Evolutionary conservation across 2,329 filamentous ascomycete genomes (phyloP).

Genomic region (Chrysoporthe puriensis): DNA sequence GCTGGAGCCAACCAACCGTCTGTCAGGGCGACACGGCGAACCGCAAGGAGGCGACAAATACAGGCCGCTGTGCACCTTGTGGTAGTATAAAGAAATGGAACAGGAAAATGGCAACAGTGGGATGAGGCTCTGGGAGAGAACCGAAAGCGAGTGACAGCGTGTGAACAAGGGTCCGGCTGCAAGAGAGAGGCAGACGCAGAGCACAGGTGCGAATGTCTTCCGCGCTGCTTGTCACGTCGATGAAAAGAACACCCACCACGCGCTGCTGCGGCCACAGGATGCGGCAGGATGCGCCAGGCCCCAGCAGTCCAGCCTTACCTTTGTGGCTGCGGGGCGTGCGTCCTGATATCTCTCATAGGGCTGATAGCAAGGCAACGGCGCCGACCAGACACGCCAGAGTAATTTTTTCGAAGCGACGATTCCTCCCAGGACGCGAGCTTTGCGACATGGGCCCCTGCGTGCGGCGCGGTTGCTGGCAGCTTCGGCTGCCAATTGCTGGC

Average conservation of each 20-base stretch:
- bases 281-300: background rate
- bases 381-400: too few species aligned
- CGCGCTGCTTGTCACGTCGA: background rate
- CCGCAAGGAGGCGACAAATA: background rate
- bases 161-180: constrained; percentile 4
- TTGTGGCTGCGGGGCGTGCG: background rate
- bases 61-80: background rate
- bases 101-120: background rate
- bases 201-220: background rate
- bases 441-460: background rate
- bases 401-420: background rate
- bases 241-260: too few species aligned
- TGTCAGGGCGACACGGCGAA: background rate
- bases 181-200: background rate
- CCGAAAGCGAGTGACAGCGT: background rate
- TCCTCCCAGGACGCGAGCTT: background rate
- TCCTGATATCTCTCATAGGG: background rate
- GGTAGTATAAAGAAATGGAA: background rate
- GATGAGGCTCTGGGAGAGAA: background rate
- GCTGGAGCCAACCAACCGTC: background rate
- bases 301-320: background rate
- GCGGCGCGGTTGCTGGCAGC: background rate
- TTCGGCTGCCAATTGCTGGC: constrained; percentile 3
- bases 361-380: background rate
- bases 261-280: background rate